phyloP scores from a whole-genome alignment of 768 basidiomycete species.

The Pisolithus albus region DNA sequence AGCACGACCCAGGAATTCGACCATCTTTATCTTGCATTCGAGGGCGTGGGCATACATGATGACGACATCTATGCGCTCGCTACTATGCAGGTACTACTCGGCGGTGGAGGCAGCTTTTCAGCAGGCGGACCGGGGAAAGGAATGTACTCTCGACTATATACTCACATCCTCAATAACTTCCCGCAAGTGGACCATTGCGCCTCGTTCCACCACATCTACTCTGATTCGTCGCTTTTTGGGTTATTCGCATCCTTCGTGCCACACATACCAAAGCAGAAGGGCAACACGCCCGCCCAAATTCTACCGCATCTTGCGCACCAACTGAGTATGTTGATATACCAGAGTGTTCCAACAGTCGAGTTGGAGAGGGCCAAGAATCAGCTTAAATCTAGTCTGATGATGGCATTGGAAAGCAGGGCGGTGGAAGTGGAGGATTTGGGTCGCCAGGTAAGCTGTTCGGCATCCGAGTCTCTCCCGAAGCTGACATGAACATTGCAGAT shows the following conservation, averaged over 20 bases:
- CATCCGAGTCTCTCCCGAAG: neutral
- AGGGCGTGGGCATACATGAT: slow-evolving; percentile 86
- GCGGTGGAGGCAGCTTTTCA: slow-evolving; percentile 95
- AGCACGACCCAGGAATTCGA: slow-evolving; percentile 68
- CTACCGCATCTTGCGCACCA: slow-evolving; percentile 84
- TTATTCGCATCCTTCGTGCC: slow-evolving; percentile 83
- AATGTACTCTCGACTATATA: slow-evolving; percentile 97
- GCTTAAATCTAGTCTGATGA: slow-evolving; percentile 85
- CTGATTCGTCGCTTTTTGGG: slow-evolving; percentile 89
- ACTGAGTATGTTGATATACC: slow-evolving; percentile 73
- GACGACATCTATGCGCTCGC: slow-evolving; percentile 91
- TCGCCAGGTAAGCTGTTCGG: slow-evolving; percentile 53
- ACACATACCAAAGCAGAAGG: slow-evolving; percentile 44
- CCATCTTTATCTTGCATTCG: slow-evolving; percentile 89
- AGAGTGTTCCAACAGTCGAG: slow-evolving; percentile 58
- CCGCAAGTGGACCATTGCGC: slow-evolving; percentile 92
- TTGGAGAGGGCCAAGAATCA: slow-evolving; percentile 90
- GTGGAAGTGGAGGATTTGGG: slow-evolving; percentile 88
- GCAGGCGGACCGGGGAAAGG: slow-evolving; percentile 98
- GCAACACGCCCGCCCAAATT: slow-evolving; percentile 63
- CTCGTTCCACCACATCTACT: slow-evolving; percentile 96
- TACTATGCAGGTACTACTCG: slow-evolving; percentile 89
- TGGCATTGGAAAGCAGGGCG: slow-evolving; percentile 86
- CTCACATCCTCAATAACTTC: slow-evolving; percentile 91
- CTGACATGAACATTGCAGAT: slow-evolving; percentile 38